These are phyloP conservation scores for Pelargonium australe DNA, from an alignment of 441 rosid genomes.

Conservation along the genomic window DNA sequence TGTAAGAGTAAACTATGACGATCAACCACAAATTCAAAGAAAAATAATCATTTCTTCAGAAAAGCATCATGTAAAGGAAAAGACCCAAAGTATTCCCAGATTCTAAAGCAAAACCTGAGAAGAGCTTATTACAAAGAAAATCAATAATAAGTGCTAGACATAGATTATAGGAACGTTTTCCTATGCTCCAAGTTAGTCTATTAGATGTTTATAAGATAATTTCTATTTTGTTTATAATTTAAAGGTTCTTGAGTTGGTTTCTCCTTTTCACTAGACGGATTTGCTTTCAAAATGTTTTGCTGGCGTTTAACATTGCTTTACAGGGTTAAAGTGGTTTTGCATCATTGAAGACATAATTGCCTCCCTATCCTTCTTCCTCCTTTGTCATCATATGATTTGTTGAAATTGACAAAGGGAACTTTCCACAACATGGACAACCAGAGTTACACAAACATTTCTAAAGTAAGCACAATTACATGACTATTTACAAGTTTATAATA, in stretches of 20 bases:
- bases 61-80: neutral
- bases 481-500: neutral
- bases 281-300: neutral
- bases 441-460: neutral
- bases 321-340: neutral
- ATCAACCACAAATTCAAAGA: slow-evolving; percentile 3
- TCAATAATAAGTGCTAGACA: neutral
- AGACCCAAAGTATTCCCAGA: neutral
- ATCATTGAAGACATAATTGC: neutral
- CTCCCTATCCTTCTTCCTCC: neutral
- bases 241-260: neutral
- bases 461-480: neutral
- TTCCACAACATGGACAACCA: neutral
- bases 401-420: neutral
- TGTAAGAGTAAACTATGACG: slow-evolving; percentile 2
- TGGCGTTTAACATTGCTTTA: neutral
- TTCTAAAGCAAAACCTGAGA: neutral
- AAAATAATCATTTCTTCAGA: neutral
- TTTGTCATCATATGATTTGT: neutral
- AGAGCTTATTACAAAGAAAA: neutral
- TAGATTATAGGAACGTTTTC: too few relatives aligned
- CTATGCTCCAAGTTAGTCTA: too few relatives aligned
- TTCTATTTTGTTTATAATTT: too few relatives aligned
- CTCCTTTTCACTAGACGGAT: neutral
- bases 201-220: too few relatives aligned